Base-by-base conservation (phyloP, 2,329 filamentous ascomycete species). In the Rosellinia necatrix region DNA sequence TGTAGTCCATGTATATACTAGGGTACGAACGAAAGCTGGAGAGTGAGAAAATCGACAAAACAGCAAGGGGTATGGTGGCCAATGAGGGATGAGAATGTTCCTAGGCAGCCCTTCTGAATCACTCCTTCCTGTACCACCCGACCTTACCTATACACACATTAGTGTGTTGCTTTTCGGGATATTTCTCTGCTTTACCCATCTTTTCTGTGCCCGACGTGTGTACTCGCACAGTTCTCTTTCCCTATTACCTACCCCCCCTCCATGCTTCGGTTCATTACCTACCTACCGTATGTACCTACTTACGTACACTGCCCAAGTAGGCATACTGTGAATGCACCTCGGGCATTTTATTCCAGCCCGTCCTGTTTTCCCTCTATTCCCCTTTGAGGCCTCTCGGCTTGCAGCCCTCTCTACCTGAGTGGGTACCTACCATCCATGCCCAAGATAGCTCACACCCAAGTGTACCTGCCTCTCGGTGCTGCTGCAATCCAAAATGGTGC, bases 381-480 rank as follows among this genome's bases (percentile, higher is more conserved):
- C 41, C 34, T 54, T 13, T 21, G 37, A 56, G 30, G 54, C 41
- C 43, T 46, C 47, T 44, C 32, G 25, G 24, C 34, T 25, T 46
- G 32, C 46, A 54, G 38, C 46, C 21, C 49, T 48, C 41, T 35
- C 52, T 44, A 32, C 43, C 44, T 49, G 52, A 53, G 58, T 53
- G 55, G 58, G 50, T 58, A 52, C 49, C 30, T 38, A 8, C 30
- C 22, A 49, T 49, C 47, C 54, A 47, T 30, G 37, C 48, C 47
- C n/a, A 34, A 46, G 32, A 43, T 41, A 46, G 47, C 55, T 52
- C 27, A 34, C 47, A 42, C 50, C 47, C 48, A 44, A 56, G 49
- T 49, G 59, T 62, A 55, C 59, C 59, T 59, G 50, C 50, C 59
- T 60, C 49, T 48, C 50, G 59, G 57, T 57, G 57, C 53, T 46